Percentiles rank a stretch among this genome's conserved stretches.
These are phyloP conservation scores for Cordyceps pruinosa DNA, from an alignment of 2,329 filamentous ascomycete genomes.

Conservation along the genomic window DNA sequence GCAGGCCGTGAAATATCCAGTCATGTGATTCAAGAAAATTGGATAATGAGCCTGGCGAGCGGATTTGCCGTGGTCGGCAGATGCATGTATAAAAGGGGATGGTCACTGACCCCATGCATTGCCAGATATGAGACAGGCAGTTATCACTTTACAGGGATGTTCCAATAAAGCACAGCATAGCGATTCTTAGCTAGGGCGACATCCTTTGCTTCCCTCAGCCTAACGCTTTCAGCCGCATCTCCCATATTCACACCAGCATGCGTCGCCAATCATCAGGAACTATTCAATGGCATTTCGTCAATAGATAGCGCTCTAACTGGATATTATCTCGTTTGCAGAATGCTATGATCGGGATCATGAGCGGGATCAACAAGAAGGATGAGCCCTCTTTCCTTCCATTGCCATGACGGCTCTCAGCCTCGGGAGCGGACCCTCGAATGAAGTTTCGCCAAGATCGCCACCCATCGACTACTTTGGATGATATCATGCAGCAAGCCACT, in stretches of 20 bases:
- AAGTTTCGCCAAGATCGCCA: not conserved
- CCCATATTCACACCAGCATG: too few species aligned
- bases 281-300: too few species aligned
- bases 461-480: not conserved
- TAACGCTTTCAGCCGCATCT: too few species aligned
- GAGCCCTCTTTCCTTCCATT: too few species aligned
- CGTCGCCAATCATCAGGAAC: too few species aligned
- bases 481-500: not conserved
- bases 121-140: not conserved
- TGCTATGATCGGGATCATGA: too few species aligned
- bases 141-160: not conserved
- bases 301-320: too few species aligned
- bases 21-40: conserved; percentile 6
- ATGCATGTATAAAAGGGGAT: not conserved
- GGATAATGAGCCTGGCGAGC: not conserved
- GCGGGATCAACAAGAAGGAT: too few species aligned
- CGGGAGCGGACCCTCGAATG: not conserved
- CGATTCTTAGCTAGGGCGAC: not conserved
- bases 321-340: too few species aligned
- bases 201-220: not conserved
- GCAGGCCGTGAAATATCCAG: not conserved
- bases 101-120: not conserved
- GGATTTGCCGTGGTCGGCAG: not conserved
- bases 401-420: not conserved
- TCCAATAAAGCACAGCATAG: not conserved